These are phyloP conservation scores for Deinandra increscens DNA, from an alignment of 129 eudicot genomes.

Conservation along the genomic window DNA sequence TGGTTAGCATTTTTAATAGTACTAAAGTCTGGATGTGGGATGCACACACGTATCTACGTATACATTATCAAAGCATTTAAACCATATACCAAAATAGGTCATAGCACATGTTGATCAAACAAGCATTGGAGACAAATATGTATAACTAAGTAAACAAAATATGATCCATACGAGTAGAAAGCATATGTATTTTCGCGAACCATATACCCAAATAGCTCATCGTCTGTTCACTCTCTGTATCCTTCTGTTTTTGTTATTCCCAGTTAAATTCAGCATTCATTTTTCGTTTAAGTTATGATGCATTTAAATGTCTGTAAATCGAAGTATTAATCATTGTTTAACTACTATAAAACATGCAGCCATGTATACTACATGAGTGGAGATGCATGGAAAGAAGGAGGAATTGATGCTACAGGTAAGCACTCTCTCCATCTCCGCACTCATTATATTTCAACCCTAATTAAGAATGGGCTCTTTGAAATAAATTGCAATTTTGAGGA, in stretches of 20 bases:
- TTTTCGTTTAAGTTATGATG: neutral
- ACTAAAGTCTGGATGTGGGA: neutral
- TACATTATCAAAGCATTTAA: neutral
- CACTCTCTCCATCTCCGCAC: conserved; percentile 21
- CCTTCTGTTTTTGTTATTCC: neutral
- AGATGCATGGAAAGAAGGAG: conserved; percentile 99
- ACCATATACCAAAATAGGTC: neutral
- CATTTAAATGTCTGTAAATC: neutral
- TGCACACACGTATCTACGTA: neutral
- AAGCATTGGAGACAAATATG: neutral
- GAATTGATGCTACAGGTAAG: conserved; percentile 94
- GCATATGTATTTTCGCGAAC: neutral
- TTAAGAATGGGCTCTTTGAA: neutral
- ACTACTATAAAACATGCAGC: conserved; percentile 42
- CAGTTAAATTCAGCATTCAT: neutral
- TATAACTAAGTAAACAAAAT: neutral
- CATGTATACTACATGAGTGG: conserved; percentile 99
- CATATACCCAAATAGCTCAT: neutral
- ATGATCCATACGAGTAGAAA: neutral
- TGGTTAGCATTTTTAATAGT: neutral
- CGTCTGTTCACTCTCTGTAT: neutral
- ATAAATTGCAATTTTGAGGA: conserved; percentile 3
- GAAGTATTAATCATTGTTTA: conserved; percentile 11
- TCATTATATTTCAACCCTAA: neutral
- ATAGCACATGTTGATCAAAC: neutral